A percentile compares a stretch with the other conserved stretches of the same genome.
phyloP scores from a whole-genome alignment of 306 rosid genomes.

The Cicer yamashitae region DNA sequence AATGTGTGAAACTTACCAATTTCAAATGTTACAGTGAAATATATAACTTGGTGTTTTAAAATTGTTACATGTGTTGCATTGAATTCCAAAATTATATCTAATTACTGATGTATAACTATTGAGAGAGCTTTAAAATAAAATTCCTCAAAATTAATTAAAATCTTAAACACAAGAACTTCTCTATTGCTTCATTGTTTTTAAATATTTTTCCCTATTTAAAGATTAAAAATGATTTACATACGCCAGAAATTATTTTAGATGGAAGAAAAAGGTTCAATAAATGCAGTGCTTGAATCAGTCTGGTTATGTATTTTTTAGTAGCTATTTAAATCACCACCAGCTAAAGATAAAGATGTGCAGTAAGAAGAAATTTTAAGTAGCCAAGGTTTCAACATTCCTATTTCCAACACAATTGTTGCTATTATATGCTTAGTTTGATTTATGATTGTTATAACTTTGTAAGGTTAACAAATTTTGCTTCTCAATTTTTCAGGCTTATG shows the following conservation, averaged over 20 bases:
- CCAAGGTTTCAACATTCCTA: too few species aligned
- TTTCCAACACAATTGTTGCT: too few species aligned
- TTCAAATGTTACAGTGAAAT: neutral
- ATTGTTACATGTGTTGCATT: neutral
- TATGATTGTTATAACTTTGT: constrained; percentile 2
- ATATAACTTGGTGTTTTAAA: neutral
- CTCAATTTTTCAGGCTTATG: constrained; percentile 72
- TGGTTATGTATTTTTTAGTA: too few species aligned
- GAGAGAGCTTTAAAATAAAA: neutral
- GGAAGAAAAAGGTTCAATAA: too few species aligned
- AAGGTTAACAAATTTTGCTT: constrained; percentile 24
- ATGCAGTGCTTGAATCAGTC: too few species aligned
- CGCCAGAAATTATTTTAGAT: neutral
- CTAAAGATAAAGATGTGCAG: too few species aligned
- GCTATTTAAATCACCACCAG: too few species aligned
- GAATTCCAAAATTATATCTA: neutral
- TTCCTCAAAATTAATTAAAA: neutral
- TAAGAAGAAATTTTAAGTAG: too few species aligned
- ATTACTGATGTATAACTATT: neutral
- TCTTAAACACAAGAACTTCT: neutral
- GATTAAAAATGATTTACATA: neutral
- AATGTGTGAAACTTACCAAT: neutral
- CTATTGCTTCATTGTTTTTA: neutral
- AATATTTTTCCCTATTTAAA: too few species aligned
- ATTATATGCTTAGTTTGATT: neutral